Base-by-base conservation (phyloP, 1,139 yeast species). In the Hansenula lynferdii region DNA sequence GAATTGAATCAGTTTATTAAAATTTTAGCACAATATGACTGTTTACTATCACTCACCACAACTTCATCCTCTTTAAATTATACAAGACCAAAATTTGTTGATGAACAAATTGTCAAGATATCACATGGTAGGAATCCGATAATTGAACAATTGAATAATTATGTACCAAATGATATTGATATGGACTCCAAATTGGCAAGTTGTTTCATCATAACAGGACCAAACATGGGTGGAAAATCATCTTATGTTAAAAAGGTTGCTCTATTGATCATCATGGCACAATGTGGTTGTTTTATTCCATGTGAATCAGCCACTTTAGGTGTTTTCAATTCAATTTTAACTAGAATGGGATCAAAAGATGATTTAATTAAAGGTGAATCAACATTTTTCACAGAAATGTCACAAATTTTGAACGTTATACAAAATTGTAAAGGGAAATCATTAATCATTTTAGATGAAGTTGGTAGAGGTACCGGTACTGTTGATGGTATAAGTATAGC, bases 401-500 rank as follows among this genome's bases (percentile, higher is more conserved):
- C 62, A 3, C 77, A 72, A 42, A 64, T 70, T 41, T 53, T 70
- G 5, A 60, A 65, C 17, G 70, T 74, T 14, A 36, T 73, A 8
- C 56, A 62, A 15, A 55, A 57, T 25, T 25, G 46, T 8, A 51
- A 58, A 11, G 48, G 57, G 1, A 56, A 60, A 24, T 65, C 75
- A 3, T 55, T 75, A 18, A 54, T 74, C 4, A 54, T 75, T 0
- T 52, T 75, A 29, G 80, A 74, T 52, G 80, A 75, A 47, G 63
- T 75, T 8, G 80, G 80, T 1, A 58, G 79, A 44, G 79, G 75
- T 0, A 92, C 98, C 0, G 84, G 96, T 0, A 89, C 97, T 0
- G 69, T 70, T 42, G 98, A 92, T 61, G 98, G 98, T 0, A 82
- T 83, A 27, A 79, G 95, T 1, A 79, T 92, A 26, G 97, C 97